phyloP scores from a whole-genome alignment of 2,329 filamentous ascomycete genomes.

The Tolypocladium endophyticum region DNA sequence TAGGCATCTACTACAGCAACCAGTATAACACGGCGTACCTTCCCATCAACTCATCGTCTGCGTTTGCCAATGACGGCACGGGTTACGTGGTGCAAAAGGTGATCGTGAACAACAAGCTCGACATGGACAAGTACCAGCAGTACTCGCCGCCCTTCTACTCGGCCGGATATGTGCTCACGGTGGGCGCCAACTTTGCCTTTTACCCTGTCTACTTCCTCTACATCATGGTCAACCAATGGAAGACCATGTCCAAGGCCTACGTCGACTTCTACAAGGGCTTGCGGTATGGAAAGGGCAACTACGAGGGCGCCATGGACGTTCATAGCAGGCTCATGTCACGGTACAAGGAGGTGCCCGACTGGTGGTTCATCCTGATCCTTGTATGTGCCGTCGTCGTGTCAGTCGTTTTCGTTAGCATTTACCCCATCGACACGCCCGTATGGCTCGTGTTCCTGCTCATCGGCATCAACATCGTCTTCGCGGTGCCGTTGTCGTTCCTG shows the following conservation, averaged over 20 bases:
- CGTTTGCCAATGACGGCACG: conserved; percentile 30
- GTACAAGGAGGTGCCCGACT: conserved; percentile 33
- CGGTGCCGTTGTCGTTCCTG: conserved; percentile 31
- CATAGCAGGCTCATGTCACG: conserved; percentile 28
- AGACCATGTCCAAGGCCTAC: conserved; percentile 21
- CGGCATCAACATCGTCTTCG: conserved; percentile 26
- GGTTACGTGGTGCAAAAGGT: conserved; percentile 22
- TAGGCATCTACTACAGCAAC: conserved; percentile 31
- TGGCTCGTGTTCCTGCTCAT: conserved; percentile 32
- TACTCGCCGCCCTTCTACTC: conserved; percentile 35
- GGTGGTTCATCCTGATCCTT: conserved; percentile 34
- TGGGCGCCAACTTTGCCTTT: conserved; percentile 31
- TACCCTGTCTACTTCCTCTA: conserved; percentile 33
- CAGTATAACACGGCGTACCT: conserved; percentile 32
- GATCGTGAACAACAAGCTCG: conserved; percentile 25
- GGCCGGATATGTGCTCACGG: conserved; percentile 28
- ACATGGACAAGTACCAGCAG: conserved; percentile 25
- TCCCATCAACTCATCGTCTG: conserved; percentile 32
- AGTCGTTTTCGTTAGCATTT: conserved; percentile 14
- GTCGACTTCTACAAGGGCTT: conserved; percentile 27
- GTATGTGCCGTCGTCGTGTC: conserved; percentile 19
- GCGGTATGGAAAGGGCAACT: conserved; percentile 27
- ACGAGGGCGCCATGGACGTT: conserved; percentile 28
- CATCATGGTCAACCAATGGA: conserved; percentile 25
- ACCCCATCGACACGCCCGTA: conserved; percentile 17